Evolutionary conservation across 208 protist genomes (phyloP), one percentile per base, ranked within the genome.

Genomic region (Trichomonas vaginalis): DNA sequence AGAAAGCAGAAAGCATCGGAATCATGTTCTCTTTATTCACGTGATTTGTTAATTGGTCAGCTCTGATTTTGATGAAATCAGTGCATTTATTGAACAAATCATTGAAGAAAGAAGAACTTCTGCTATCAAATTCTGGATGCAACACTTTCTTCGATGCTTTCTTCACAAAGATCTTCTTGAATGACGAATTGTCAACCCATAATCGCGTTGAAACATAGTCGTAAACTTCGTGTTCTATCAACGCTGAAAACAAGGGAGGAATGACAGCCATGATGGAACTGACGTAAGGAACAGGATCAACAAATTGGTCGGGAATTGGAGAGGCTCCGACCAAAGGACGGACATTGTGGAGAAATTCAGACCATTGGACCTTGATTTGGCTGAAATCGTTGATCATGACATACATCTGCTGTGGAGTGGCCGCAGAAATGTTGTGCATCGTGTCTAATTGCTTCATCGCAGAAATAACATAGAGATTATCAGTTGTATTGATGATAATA

Each of bases 381-480:
- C 42, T 42, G 86, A 92, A 92, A 51, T 92, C n/a, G 35, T 92
- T 92, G 39, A 92, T 92, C 27, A 92, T 92, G 15, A 92, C 86
- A 21, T 92, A 39, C 14, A 48, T 92, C 56, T 39, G 14, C 17
- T 17, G 2, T 39, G 42, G 12, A 6, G 45, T 21, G 27, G 17
- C 40, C 15, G 45, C 14, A 27, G 35, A 15, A 0, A 51, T 45
- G 51, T 51, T 0, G 0, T 39, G 27, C 23, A 56, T 92, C 39
- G 40, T 39, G 15, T 48, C 40, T 39, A 39, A 6, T 10, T 92
- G 56, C 56, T 70, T 70, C 56, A 70, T 70, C 21, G 56, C 56
- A n/a, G 56, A 70, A 27, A 70, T 70, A 27, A 70, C 56, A 27
- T 70, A 27, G n/a, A 70, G 12, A 70, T 70, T 70, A 32, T 70